Evolutionary conservation across 495 filamentous ascomycete genomes (phyloP), one percentile per base, ranked within the genome.

Genomic region (Eremomyces bilateralis): DNA sequence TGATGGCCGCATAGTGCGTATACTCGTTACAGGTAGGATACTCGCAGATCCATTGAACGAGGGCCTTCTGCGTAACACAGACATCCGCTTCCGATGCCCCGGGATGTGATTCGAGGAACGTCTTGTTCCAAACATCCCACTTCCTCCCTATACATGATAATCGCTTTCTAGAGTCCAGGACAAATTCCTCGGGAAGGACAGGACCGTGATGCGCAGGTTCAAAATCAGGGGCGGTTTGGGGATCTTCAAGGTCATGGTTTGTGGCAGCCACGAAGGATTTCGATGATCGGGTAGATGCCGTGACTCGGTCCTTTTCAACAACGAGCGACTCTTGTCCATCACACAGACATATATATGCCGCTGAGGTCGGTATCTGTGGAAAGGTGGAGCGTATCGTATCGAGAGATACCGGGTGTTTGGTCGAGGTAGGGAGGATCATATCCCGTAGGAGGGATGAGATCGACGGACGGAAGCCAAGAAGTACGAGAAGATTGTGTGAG

Each of bases 261-360:
- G 68, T 67, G 4, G 53, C 51, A 19, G 63, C 53, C 18, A 73
- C 62, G 45, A 73, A 75, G n/a, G 58, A 47, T 5, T 36, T 33
- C 1, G 56, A 56, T 0, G 46, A 49, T 11, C 53, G 51, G 3
- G 60, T 40, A 3, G 48, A 46, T 4, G 62, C 66, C 0, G 52
- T 55, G 3, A 38, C 24, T 37, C 61, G 49, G 42, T 76, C 71
- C 45, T 74, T 75, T 38, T 75, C 72, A 31, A 76, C 49, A 0
- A 63, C 51, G 15, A 56, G 42, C 6, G 58, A 59, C 10, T 37
- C 37, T 0, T 36, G 20, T 1, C 67, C 68, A 31, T 66, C 59
- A 38, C 61, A 59, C 37, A 73, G 57, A 34, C 64, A 63, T 0
- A 76, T 44, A 46, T 75, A 78, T 20, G 64, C 66, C 1, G 67